phyloP scores from a whole-genome alignment of 1,284 basidiomycete species.

The Agroathelia rolfsii region DNA sequence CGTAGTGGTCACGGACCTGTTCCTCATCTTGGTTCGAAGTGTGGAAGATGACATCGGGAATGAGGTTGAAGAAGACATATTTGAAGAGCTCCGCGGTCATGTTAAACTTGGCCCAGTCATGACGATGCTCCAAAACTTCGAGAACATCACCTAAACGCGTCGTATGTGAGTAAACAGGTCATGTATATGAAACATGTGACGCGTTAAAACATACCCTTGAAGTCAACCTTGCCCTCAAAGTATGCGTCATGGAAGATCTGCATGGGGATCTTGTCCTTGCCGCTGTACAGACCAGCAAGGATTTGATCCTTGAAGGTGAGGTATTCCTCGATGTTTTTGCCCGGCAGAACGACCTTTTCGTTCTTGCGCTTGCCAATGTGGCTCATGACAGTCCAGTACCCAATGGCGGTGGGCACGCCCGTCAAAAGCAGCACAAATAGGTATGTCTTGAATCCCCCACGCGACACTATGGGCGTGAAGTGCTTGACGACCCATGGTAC shows the following conservation, averaged over 20 bases:
- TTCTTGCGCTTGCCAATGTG: slow-evolving; percentile 77
- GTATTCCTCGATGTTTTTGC: slow-evolving; percentile 81
- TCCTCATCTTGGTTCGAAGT: slow-evolving; percentile 87
- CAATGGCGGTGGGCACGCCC: slow-evolving; percentile 71
- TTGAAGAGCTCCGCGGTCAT: slow-evolving; percentile 86
- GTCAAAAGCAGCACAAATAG: slow-evolving; percentile 69
- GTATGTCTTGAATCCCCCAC: slow-evolving; percentile 79
- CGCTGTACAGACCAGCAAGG: slow-evolving; percentile 71
- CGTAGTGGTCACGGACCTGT: slow-evolving; percentile 95
- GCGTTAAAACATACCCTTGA: slow-evolving; percentile 60
- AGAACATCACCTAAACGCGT: slow-evolving; percentile 70
- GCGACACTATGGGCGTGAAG: slow-evolving; percentile 65
- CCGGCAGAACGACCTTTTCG: slow-evolving; percentile 81
- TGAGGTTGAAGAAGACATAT: slow-evolving; percentile 83
- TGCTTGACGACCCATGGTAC: slow-evolving; percentile 79
- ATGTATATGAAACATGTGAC: slow-evolving; percentile 11
- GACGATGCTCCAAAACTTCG: slow-evolving; percentile 87
- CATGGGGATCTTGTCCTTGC: slow-evolving; percentile 92
- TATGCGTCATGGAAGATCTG: slow-evolving; percentile 97
- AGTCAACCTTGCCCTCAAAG: slow-evolving; percentile 94
- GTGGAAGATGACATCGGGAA: slow-evolving; percentile 92
- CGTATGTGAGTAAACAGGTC: slow-evolving; percentile 11
- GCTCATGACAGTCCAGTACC: slow-evolving; percentile 88
- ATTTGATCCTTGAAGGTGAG: slow-evolving; percentile 83
- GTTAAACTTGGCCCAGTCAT: slow-evolving; percentile 91